Evolutionary conservation across 352 stramenopile genomes (phyloP).

Genomic region (Pilasporangium apinafurcum): DNA sequence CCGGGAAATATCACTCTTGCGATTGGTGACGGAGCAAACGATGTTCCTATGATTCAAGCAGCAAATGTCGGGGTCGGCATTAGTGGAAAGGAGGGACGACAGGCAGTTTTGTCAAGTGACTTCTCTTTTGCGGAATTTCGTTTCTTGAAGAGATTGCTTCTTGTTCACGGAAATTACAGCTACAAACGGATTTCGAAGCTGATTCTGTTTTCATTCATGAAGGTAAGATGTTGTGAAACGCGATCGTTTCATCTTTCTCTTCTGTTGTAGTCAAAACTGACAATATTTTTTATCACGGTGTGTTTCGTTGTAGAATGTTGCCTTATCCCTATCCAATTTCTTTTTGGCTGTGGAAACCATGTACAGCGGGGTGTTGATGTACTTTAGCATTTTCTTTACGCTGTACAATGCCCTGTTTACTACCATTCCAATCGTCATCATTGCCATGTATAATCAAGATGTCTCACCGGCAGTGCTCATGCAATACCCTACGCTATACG

Average conservation of each 20-base stretch:
- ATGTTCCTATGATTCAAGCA: slow-evolving; percentile 87
- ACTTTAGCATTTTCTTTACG: slow-evolving; percentile 87
- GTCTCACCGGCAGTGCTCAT: slow-evolving; percentile 84
- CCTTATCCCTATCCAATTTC: slow-evolving; percentile 81
- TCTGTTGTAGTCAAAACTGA: neutral
- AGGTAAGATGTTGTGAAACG: slow-evolving; percentile 9
- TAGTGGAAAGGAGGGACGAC: slow-evolving; percentile 80
- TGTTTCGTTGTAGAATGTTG: slow-evolving; percentile 44
- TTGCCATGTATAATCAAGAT: slow-evolving; percentile 90
- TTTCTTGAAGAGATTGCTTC: slow-evolving; percentile 70
- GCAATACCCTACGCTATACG: slow-evolving; percentile 87
- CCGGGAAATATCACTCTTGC: slow-evolving; percentile 83
- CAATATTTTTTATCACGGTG: neutral
- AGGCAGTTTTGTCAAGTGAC: slow-evolving; percentile 81
- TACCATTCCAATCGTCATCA: slow-evolving; percentile 85
- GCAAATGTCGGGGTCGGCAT: slow-evolving; percentile 84
- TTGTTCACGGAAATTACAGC: slow-evolving; percentile 88
- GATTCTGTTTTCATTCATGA: slow-evolving; percentile 88
- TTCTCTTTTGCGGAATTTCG: slow-evolving; percentile 83
- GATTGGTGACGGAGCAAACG: slow-evolving; percentile 82
- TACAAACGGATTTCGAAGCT: slow-evolving; percentile 89
- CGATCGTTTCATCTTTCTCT: neutral
- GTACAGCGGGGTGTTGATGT: slow-evolving; percentile 87
- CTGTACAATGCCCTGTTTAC: slow-evolving; percentile 88
- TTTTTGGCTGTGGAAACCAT: slow-evolving; percentile 78